Evolutionary conservation across 176 grass and related monocot genomes (phyloP).

Genomic region (Neostapfia colusana): DNA sequence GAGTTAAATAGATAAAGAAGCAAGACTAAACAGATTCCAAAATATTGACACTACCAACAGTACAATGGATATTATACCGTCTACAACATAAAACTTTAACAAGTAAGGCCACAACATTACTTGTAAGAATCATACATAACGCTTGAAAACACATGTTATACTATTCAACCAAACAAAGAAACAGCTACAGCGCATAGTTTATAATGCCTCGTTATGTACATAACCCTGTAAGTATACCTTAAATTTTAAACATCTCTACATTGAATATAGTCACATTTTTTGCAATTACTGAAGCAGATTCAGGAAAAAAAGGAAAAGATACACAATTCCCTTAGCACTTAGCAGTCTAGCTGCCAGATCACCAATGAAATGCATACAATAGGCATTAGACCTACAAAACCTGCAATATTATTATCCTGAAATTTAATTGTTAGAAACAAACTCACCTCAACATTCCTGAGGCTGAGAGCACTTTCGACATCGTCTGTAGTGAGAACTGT

Average conservation of each 20-base stretch:
- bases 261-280: conserved; percentile 2
- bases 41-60: neutral
- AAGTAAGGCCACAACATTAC: neutral
- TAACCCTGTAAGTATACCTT: neutral
- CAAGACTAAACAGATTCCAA: conserved; percentile 14
- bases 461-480: conserved; percentile 85
- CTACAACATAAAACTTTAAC: neutral
- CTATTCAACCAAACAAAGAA: neutral
- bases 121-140: neutral
- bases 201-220: neutral
- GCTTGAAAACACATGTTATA: neutral
- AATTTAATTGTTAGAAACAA: neutral
- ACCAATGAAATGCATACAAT: neutral
- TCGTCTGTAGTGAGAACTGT: conserved; percentile 75
- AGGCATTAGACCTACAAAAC: neutral
- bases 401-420: neutral
- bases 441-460: conserved; percentile 89
- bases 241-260: neutral
- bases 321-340: too few relatives aligned
- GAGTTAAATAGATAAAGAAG: conserved; percentile 13
- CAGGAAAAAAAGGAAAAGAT: neutral
- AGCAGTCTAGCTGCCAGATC: conserved; percentile 3
- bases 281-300: neutral
- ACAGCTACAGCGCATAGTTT: neutral
- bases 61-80: neutral